These are phyloP conservation scores for Rhytidiadelphus loreus DNA, from an alignment of 225 moss, liverwort and hornwort species.

Conservation along the genomic window DNA sequence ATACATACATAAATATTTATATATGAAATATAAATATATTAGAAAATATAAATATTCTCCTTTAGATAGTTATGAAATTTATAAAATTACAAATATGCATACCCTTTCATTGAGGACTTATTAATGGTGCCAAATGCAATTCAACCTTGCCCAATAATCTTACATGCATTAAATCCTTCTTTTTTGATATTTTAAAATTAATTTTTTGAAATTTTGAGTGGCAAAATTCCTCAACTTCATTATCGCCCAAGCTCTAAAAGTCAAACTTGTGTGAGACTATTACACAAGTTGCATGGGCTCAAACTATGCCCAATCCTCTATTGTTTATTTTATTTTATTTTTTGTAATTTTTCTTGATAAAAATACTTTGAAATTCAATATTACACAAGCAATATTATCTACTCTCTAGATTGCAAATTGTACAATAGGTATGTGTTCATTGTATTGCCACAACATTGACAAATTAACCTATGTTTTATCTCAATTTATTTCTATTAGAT, in stretches of 20 bases:
- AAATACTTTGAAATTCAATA: not conserved
- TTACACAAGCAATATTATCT: too few relatives aligned
- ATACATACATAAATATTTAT: too few relatives aligned
- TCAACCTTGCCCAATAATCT: not conserved
- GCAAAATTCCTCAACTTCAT: not conserved
- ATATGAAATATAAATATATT: not conserved
- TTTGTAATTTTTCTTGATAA: not conserved
- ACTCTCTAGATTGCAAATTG: not conserved
- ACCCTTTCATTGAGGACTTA: not conserved
- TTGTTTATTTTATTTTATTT: not conserved
- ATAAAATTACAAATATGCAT: not conserved
- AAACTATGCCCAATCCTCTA: not conserved
- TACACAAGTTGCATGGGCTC: not conserved
- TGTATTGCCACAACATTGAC: not conserved
- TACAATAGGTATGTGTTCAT: not conserved
- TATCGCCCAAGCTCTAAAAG: accelerated
- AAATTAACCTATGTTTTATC: not conserved
- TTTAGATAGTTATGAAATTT: not conserved
- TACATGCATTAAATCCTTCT: not conserved
- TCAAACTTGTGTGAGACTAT: not conserved
- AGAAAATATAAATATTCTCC: not conserved
- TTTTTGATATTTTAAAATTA: not conserved
- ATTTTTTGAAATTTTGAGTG: not conserved
- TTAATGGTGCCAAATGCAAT: not conserved
- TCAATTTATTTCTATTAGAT: not conserved